These are phyloP conservation scores for Penicillium nordicum DNA, from an alignment of 2,329 filamentous ascomycete genomes.

Conservation along the genomic window DNA sequence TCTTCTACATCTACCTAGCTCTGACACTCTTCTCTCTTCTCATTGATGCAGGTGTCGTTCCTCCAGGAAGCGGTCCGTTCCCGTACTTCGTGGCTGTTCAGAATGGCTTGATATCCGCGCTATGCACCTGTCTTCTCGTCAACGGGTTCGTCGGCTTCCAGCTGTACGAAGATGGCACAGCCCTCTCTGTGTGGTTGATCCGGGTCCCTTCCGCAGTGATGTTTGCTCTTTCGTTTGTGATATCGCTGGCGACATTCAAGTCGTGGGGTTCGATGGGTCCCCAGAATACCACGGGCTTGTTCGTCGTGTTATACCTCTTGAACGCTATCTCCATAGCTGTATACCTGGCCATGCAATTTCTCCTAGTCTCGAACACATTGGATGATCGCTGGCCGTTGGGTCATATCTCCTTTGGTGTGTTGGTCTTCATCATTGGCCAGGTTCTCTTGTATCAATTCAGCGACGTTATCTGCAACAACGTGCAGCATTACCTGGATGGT, in stretches of 20 bases:
- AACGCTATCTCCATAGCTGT: conserved; percentile 83
- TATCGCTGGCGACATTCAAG: conserved; percentile 90
- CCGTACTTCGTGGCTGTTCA: conserved; percentile 91
- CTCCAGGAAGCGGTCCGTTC: conserved; percentile 74
- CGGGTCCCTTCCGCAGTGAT: conserved; percentile 73
- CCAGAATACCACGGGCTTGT: conserved; percentile 81
- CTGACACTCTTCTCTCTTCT: conserved; percentile 84
- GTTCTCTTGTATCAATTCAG: conserved; percentile 90
- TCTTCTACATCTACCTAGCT: conserved; percentile 96
- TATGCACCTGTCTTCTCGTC: conserved; percentile 85
- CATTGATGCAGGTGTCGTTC: conserved; percentile 88
- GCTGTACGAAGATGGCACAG: conserved; percentile 94
- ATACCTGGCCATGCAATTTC: conserved; percentile 81
- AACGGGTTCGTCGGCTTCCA: conserved; percentile 99
- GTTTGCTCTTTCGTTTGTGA: conserved; percentile 81
- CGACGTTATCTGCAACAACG: conserved; percentile 73
- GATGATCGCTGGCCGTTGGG: conserved; percentile 94
- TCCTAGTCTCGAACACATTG: conserved; percentile 84
- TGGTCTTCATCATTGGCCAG: conserved; percentile 90
- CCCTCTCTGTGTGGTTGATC: conserved; percentile 88
- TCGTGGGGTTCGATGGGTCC: conserved; percentile 81
- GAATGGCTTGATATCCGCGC: conserved; percentile 76
- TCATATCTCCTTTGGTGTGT: conserved; percentile 82
- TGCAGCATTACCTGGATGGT: conserved; percentile 90
- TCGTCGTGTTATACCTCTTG: conserved; percentile 86